phyloP scores from a whole-genome alignment of 805 yeast species.

The Ogataea glucozyma region DNA sequence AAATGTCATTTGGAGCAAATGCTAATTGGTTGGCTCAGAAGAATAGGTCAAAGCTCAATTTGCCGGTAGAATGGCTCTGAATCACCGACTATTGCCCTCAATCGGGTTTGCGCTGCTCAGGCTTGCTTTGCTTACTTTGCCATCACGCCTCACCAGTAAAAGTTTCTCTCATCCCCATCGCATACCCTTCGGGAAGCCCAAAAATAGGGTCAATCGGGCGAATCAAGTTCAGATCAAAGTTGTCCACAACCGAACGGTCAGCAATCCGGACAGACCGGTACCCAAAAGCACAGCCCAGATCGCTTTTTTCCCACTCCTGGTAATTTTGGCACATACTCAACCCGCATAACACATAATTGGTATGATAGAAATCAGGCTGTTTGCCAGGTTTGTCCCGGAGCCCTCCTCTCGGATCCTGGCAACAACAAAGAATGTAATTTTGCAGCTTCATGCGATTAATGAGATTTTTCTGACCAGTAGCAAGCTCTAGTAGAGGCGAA shows the following conservation, averaged over 20 bases:
- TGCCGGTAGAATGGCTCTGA: too few species aligned
- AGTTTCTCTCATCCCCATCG: constrained; percentile 10
- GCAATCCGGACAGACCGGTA: constrained; percentile 22
- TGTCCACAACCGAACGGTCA: constrained; percentile 23
- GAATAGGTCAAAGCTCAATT: too few species aligned
- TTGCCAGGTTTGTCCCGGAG: constrained; percentile 86
- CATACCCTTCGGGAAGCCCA: constrained; percentile 50
- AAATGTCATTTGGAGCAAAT: too few species aligned
- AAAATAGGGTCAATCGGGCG: constrained; percentile 55
- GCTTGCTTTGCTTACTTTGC: too few species aligned
- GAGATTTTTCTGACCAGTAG: constrained; percentile 36
- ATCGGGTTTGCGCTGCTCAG: too few species aligned
- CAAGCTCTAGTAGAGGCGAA: constrained; percentile 60
- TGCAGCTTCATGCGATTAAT: constrained; percentile 59
- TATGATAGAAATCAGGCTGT: constrained; percentile 82
- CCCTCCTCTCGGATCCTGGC: constrained; percentile 66
- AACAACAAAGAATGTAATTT: constrained; percentile 70
- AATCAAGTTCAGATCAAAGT: constrained; percentile 24
- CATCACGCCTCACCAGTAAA: too few species aligned
- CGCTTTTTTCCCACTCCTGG: constrained; percentile 30
- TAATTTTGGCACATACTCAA: constrained; percentile 57
- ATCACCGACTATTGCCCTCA: too few species aligned
- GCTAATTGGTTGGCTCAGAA: too few species aligned
- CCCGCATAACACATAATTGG: constrained; percentile 83
- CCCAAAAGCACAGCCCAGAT: constrained; percentile 33